Conservation (phyloP, 768 basidiomycete species). For the Myochromella boudieri region DNA sequence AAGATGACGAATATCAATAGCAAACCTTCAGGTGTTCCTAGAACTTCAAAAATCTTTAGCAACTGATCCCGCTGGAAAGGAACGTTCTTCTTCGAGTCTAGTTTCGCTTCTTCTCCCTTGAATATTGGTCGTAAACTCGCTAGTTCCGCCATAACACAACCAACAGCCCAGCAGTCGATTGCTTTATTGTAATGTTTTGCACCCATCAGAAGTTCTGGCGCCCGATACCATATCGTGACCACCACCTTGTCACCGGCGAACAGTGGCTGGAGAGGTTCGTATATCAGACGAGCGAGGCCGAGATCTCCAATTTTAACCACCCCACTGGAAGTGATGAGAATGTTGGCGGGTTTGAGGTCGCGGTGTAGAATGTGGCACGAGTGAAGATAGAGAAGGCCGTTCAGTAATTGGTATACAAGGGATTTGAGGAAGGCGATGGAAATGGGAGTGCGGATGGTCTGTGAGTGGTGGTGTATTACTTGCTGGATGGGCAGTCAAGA, state of each 20-base stretch:
- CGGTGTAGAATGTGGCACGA: conserved; percentile 94
- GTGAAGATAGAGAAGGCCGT: conserved; percentile 94
- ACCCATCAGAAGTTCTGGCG: conserved; percentile 93
- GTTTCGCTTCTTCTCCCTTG: conserved; percentile 98
- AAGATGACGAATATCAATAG: conserved; percentile 9
- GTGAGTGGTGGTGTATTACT: conserved; percentile 98
- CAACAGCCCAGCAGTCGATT: conserved; percentile 96
- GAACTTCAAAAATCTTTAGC: conserved; percentile 91
- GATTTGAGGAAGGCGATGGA: conserved; percentile 84
- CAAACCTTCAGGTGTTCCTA: conserved; percentile 86
- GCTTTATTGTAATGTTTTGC: conserved; percentile 98
- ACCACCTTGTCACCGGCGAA: conserved; percentile 97
- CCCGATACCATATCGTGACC: conserved; percentile 99
- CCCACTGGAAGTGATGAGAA: conserved; percentile 87
- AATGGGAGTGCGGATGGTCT: conserved; percentile 79
- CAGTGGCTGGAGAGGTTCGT: conserved; percentile 88
- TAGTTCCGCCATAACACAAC: conserved; percentile 96
- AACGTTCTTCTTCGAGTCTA: conserved; percentile 95
- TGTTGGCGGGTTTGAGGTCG: conserved; percentile 98
- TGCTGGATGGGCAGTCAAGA: conserved; percentile 52
- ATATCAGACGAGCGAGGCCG: conserved; percentile 88
- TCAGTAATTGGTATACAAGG: conserved; percentile 90
- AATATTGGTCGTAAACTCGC: conserved; percentile 94
- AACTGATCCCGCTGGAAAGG: conserved; percentile 97
- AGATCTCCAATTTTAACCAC: conserved; percentile 98